phyloP scores from a whole-genome alignment of 441 rosid genomes.

The Mallotus repandus region DNA sequence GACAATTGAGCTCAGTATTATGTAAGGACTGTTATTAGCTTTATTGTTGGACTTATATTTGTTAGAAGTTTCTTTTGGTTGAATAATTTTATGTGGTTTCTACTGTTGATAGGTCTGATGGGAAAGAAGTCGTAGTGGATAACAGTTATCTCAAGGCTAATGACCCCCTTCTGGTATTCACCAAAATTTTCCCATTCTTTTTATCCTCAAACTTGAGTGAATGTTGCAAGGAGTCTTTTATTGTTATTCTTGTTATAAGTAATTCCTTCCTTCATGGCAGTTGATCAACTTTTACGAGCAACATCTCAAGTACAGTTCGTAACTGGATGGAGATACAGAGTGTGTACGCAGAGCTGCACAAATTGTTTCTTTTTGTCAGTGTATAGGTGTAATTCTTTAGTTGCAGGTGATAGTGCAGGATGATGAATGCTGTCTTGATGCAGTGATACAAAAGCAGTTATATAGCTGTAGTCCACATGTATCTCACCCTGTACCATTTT shows the following conservation, averaged over 20 bases:
- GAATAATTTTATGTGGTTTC: not conserved
- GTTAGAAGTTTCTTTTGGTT: not conserved
- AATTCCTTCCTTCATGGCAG: constrained; percentile 36
- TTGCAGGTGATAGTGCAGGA: constrained; percentile 31
- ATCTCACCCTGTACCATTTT: constrained; percentile 2
- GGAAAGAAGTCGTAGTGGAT: constrained; percentile 80
- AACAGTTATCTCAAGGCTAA: constrained; percentile 83
- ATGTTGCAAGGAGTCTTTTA: not conserved
- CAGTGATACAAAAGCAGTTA: constrained; percentile 9
- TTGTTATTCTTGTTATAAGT: not conserved
- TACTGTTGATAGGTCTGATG: constrained; percentile 64
- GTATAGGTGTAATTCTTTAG: constrained; percentile 34
- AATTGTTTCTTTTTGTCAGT: constrained; percentile 21
- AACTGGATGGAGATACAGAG: constrained; percentile 28
- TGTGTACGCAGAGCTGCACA: constrained; percentile 9
- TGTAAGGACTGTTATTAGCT: not conserved
- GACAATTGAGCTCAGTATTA: not conserved
- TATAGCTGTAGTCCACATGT: constrained; percentile 21
- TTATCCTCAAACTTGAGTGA: not conserved
- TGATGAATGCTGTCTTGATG: constrained; percentile 6
- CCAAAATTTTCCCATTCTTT: not conserved
- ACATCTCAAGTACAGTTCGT: constrained; percentile 76
- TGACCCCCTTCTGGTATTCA: constrained; percentile 76
- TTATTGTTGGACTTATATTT: not conserved
- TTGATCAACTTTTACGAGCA: constrained; percentile 92